Base-by-base conservation (phyloP, 2,329 filamentous ascomycete genomes). In the Fusarium illudens region DNA sequence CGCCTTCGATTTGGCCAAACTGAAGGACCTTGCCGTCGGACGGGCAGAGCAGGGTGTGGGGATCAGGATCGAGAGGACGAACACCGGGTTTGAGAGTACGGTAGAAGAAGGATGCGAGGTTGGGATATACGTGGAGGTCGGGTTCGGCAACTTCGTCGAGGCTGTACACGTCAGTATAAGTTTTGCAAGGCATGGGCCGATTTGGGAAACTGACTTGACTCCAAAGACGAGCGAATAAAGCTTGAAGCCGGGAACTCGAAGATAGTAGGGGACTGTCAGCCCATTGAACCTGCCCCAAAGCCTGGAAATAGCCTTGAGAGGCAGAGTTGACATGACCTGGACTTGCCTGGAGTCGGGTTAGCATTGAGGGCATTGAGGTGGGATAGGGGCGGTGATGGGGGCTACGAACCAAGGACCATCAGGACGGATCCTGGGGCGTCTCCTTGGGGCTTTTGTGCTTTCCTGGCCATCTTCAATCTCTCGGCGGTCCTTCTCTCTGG, bases 51-150 rank as follows among this genome's bases (percentile, higher is more conserved):
- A 99, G 82, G 10, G 93, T 92, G 74, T 92, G 90, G 2, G 88
- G 87, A 71, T 95, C 89, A 2, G 92, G 88, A 75, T 98, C 93
- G 13, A 99, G 84, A 2, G 94, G 94, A 25, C 96, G 90, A 12
- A 86, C 89, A 32, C 94, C 95, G 6, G 95, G 93, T 78, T 97
- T 98, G 63, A 99, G 85, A 1, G 90, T 93, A 65, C 96, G 93
- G 79, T 98, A 99, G 84, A 99, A 99, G 84, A 99, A 99, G 61
- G 95, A 89, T 6, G 95, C 93, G 37, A 99, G 88, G 76, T 99
- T 99, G 19, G 94, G 92, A 78, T 96, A 99, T 49, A 87, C 87
- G 77, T 92, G 94, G 19, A 99, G 88, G 74, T 99, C 96, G 17
- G 90, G 88, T 76, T 99, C 94, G 30, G 90, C 88, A 17, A 97